Conservation (phyloP, 805 yeast genomes). For the Saccharomycopsis fodiens region DNA sequence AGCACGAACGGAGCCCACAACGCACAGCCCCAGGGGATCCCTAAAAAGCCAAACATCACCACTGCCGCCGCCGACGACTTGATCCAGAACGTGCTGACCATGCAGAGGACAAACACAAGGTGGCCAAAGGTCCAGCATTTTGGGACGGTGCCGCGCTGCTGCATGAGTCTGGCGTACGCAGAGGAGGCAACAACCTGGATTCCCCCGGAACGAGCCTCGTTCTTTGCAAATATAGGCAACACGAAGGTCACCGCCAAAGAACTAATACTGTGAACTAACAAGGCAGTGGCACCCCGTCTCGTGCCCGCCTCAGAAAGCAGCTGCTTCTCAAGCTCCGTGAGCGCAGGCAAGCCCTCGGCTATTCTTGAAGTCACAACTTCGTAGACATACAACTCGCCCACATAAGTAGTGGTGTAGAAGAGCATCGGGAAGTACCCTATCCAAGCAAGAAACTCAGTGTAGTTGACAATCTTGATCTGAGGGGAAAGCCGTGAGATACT, state of each 20-base stretch:
- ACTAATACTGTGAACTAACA: slow-evolving; percentile 41
- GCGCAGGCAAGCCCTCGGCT: slow-evolving; percentile 27
- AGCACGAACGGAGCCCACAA: slow-evolving; percentile 62
- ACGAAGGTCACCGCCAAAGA: slow-evolving; percentile 38
- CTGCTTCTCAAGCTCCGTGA: slow-evolving; percentile 31
- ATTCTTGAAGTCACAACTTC: slow-evolving; percentile 30
- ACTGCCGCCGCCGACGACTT: slow-evolving; percentile 36
- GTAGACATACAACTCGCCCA: slow-evolving; percentile 46
- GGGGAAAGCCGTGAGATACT: slow-evolving; percentile 38
- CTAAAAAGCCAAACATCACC: slow-evolving; percentile 42
- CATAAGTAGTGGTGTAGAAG: slow-evolving; percentile 58
- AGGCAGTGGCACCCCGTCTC: slow-evolving; percentile 44
- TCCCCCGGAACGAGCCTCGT: background rate
- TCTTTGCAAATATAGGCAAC: slow-evolving; percentile 36
- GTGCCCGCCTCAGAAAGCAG: slow-evolving; percentile 39
- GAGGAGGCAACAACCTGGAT: slow-evolving; percentile 21
- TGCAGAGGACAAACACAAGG: slow-evolving; percentile 40
- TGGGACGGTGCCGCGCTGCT: slow-evolving; percentile 27
- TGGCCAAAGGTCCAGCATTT: slow-evolving; percentile 46
- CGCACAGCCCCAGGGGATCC: slow-evolving; percentile 59
- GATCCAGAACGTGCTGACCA: slow-evolving; percentile 40
- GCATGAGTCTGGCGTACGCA: background rate
- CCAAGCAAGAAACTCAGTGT: slow-evolving; percentile 59
- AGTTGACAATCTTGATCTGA: slow-evolving; percentile 43
- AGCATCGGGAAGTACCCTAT: slow-evolving; percentile 61